phyloP scores from a whole-genome alignment of 495 filamentous ascomycete genomes.

The Viridothelium virens region DNA sequence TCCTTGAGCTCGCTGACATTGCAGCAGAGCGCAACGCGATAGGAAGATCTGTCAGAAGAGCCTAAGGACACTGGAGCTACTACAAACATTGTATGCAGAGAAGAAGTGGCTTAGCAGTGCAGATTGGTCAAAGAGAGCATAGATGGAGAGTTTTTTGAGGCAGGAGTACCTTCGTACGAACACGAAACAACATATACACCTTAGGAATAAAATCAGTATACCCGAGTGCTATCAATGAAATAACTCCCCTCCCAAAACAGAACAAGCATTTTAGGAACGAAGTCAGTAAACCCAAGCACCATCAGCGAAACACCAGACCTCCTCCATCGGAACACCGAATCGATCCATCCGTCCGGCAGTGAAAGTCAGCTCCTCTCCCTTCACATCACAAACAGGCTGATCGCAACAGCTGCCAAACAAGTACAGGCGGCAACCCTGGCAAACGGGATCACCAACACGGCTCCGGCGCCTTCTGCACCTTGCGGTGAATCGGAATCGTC shows the following conservation, averaged over 20 bases:
- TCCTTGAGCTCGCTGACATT: too few relatives aligned
- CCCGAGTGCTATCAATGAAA: too few relatives aligned
- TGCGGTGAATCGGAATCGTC: too few relatives aligned
- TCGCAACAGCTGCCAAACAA: neutral
- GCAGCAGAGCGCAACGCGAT: too few relatives aligned
- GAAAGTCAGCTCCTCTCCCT: neutral
- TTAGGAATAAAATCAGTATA: too few relatives aligned
- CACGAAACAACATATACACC: too few relatives aligned
- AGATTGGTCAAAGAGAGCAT: too few relatives aligned
- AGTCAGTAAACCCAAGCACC: neutral
- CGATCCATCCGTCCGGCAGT: neutral
- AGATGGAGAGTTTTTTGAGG: too few relatives aligned
- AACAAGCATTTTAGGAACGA: neutral
- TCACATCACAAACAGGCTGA: neutral
- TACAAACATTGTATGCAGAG: neutral
- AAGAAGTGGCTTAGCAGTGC: neutral
- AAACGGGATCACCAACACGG: neutral
- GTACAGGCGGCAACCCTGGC: neutral
- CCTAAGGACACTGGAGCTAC: too few relatives aligned
- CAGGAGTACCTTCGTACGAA: too few relatives aligned
- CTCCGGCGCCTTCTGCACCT: neutral
- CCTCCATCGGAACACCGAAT: neutral
- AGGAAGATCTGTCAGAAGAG: too few relatives aligned
- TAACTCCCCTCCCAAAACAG: neutral
- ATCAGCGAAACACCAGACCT: neutral